Conservation (phyloP, 192 early-diverging fungal genomes). For the Coemansia guatemalensis region DNA sequence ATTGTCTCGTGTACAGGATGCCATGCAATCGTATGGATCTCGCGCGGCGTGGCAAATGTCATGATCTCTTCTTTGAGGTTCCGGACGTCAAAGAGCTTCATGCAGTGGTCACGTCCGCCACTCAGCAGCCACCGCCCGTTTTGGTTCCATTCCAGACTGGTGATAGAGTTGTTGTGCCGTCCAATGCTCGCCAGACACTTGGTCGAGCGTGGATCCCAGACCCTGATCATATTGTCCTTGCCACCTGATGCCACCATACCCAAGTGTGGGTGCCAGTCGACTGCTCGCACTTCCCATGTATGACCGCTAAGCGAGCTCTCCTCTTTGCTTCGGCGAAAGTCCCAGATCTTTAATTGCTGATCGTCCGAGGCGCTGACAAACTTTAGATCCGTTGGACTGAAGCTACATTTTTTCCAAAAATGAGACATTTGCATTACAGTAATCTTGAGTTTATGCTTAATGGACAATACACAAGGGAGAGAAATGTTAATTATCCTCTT, state of each 20-base stretch:
- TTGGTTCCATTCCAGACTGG: slow-evolving; percentile 89
- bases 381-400: slow-evolving; percentile 89
- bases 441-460: slow-evolving; percentile 86
- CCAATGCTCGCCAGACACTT: slow-evolving; percentile 84
- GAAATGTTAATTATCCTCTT: slow-evolving; percentile 64
- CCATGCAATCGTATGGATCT: slow-evolving; percentile 90
- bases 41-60: slow-evolving; percentile 84
- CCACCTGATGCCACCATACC: slow-evolving; percentile 91
- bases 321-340: slow-evolving; percentile 81
- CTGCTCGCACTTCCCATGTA: slow-evolving; percentile 95
- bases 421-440: slow-evolving; percentile 62
- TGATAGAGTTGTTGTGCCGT: slow-evolving; percentile 91
- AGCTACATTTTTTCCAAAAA: slow-evolving; percentile 61
- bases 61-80: slow-evolving; percentile 85
- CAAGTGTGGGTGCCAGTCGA: slow-evolving; percentile 97
- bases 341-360: slow-evolving; percentile 94
- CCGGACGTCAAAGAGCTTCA: slow-evolving; percentile 94
- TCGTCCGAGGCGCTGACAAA: slow-evolving; percentile 97
- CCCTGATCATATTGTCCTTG: slow-evolving; percentile 93
- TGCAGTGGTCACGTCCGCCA: slow-evolving; percentile 83
- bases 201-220: slow-evolving; percentile 96
- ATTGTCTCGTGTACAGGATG: slow-evolving; percentile 92
- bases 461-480: slow-evolving; percentile 68
- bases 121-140: slow-evolving; percentile 97
- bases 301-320: slow-evolving; percentile 83